Evolutionary conservation across 2,329 filamentous ascomycete genomes (phyloP).

Genomic region (Chaetomiaceae sp.): DNA sequence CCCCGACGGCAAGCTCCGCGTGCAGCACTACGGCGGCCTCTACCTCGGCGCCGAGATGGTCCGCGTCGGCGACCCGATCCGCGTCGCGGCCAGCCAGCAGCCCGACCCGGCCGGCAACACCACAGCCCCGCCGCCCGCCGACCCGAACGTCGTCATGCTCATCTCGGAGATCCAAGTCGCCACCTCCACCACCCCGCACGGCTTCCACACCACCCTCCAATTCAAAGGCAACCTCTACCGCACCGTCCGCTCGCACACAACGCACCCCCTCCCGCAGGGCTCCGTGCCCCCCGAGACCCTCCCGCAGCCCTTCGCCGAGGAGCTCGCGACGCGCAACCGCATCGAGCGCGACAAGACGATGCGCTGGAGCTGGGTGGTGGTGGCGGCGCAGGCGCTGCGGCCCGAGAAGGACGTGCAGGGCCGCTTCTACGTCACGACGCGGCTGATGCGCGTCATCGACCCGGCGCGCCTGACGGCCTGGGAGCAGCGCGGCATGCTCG

Average conservation of each 20-base stretch:
- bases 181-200: conserved; percentile 8
- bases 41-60: conserved; percentile 36
- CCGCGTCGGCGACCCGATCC: conserved; percentile 32
- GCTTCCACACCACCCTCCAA: conserved; percentile 16
- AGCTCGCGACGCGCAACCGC: conserved; percentile 24
- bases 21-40: conserved; percentile 29
- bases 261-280: conserved; percentile 9
- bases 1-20: conserved; percentile 14
- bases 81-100: conserved; percentile 24
- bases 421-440: conserved; percentile 54
- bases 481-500: conserved; percentile 36
- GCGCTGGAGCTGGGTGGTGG: conserved; percentile 32
- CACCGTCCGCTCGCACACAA: conserved; percentile 15
- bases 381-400: conserved; percentile 27
- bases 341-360: conserved; percentile 24
- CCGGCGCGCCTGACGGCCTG: conserved; percentile 35
- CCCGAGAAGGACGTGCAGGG: conserved; percentile 45
- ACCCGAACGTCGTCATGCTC: conserved; percentile 28
- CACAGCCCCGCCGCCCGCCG: conserved; percentile 2
- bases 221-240: conserved; percentile 30
- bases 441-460: conserved; percentile 48
- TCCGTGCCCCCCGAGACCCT: conserved; percentile 17
- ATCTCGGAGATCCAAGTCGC: conserved; percentile 27
- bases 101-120: not conserved
- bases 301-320: conserved; percentile 27